Evolutionary conservation across 2,329 filamentous ascomycete genomes (phyloP).

Genomic region (Cladosporium oxysporum): DNA sequence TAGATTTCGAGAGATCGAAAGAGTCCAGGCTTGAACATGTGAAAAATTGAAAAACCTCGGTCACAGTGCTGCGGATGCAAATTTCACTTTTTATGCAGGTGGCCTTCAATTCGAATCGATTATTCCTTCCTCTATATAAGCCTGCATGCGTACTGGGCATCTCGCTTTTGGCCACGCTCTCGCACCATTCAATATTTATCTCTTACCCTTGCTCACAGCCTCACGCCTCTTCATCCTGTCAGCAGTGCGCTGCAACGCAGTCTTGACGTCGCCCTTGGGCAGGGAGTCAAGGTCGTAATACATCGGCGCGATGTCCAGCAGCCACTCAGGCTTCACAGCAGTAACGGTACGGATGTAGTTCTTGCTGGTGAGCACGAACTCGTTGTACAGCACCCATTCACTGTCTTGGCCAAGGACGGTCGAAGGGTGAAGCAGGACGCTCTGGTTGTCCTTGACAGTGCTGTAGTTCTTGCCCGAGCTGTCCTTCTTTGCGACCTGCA

Average conservation of each 20-base stretch:
- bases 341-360: conserved; percentile 97
- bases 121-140: neutral
- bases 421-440: conserved; percentile 87
- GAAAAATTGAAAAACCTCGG: neutral
- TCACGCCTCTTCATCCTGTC: conserved; percentile 54
- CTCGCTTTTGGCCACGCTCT: neutral
- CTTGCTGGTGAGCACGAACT: conserved; percentile 96
- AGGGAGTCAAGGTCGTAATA: conserved; percentile 90
- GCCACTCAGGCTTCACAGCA: conserved; percentile 88
- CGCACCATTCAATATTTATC: neutral
- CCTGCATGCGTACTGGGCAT: neutral
- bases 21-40: neutral
- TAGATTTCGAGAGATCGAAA: neutral
- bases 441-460: conserved; percentile 96
- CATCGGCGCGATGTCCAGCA: conserved; percentile 87
- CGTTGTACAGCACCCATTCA: conserved; percentile 98
- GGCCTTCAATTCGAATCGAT: neutral
- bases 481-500: conserved; percentile 97
- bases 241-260: conserved; percentile 56
- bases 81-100: neutral
- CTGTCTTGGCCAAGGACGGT: conserved; percentile 85
- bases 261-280: conserved; percentile 81
- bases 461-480: conserved; percentile 84
- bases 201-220: conserved; percentile 16
- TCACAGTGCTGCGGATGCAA: neutral